Evolutionary conservation across 1,139 yeast species (phyloP), one percentile per base, ranked within the genome.

Genomic region (Kluyveromyces sp.): DNA sequence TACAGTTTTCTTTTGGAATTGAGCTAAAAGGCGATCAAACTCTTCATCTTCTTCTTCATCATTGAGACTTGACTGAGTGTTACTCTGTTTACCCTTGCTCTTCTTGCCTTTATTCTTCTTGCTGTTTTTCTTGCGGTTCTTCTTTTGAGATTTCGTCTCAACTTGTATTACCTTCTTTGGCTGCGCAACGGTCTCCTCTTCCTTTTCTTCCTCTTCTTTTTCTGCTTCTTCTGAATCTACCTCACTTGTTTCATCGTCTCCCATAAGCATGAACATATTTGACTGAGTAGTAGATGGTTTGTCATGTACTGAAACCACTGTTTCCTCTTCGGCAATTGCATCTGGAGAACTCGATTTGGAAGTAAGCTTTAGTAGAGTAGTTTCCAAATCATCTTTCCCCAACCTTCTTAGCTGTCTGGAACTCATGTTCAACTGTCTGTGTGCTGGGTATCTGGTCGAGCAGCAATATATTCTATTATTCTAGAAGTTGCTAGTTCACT

Each of bases 321-420:
- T 55, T 4, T 41, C 35, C 50, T 38, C 42, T 44, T 39, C 29
- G 4, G 48, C 52, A 32, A 48, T 53, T 21, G 56, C 25, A 46
- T 49, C 32, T 40, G 53, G 27, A 37, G 33, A 34, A 10, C 28
- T 8, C 8, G 43, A 3, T 49, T 34, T 37, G 50, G 30, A 40
- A 49, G 39, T 32, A 40, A 43, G 28, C 47, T 52, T 45, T 15
- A 50, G 45, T 31, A 63, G 41, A 15, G 63, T 48, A 7, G 64
- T 50, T 27, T 57, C 61, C 25, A 57, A 53, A 32, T 71, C 74
- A 46, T 71, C 69, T 45, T 68, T 69, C 50, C 73, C 72, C 8
- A 80, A 66, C 51, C 77, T 73, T 55, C 77, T 74, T 48, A 83
- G 65, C 6, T 84, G 85, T 60, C 89, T 73, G 2, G 84, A 78